A percentile compares a stretch with the other conserved stretches of the same genome.
Conservation (phyloP, 1,139 yeast genomes). For the Yamadazyma sp. region DNA sequence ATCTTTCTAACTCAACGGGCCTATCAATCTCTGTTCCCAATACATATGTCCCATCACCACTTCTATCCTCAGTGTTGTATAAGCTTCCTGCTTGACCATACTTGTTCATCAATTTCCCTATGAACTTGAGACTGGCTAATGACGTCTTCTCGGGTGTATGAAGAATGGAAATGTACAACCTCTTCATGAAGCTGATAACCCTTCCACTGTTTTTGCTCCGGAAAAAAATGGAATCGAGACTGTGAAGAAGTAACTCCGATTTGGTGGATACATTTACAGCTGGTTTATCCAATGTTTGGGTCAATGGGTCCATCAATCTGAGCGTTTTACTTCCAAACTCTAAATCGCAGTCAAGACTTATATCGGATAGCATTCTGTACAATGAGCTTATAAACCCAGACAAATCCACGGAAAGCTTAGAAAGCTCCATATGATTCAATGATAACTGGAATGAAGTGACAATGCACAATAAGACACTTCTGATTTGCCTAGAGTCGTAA, state of each 20-base stretch:
- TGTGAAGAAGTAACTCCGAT: conserved; percentile 75
- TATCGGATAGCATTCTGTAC: conserved; percentile 62
- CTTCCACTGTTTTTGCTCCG: conserved; percentile 76
- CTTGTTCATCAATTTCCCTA: conserved; percentile 72
- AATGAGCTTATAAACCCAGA: conserved; percentile 74
- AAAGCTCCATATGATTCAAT: conserved; percentile 65
- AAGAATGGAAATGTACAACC: conserved; percentile 63
- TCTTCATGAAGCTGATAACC: conserved; percentile 80
- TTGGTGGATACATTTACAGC: conserved; percentile 86
- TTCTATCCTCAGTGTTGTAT: conserved; percentile 83
- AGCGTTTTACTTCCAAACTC: conserved; percentile 82
- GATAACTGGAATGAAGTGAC: conserved; percentile 87
- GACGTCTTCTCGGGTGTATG: conserved; percentile 89
- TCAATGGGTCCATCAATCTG: conserved; percentile 73
- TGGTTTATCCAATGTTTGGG: conserved; percentile 48
- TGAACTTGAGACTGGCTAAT: conserved; percentile 70
- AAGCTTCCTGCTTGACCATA: conserved; percentile 69
- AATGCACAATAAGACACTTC: conserved; percentile 78
- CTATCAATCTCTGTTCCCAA: conserved; percentile 59
- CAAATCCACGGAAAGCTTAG: conserved; percentile 56
- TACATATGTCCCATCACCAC: conserved; percentile 64
- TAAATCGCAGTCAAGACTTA: conserved; percentile 77
- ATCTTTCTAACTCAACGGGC: conserved; percentile 63
- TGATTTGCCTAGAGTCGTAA: conserved; percentile 38
- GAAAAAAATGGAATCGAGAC: conserved; percentile 81